Conservation (phyloP, 768 basidiomycete species). For the Artomyces pyxidatus region DNA sequence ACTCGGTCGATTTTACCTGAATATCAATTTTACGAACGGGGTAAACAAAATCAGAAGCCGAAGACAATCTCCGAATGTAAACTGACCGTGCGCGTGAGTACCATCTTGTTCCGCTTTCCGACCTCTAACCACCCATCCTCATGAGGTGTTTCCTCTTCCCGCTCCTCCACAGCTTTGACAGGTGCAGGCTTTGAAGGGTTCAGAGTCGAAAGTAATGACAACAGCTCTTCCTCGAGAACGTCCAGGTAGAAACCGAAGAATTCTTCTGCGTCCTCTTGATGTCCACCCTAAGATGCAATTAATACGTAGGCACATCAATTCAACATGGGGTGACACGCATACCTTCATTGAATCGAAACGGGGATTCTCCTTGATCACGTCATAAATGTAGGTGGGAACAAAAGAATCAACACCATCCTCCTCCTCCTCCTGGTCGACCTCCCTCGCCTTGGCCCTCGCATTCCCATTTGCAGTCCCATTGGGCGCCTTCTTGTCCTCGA, state of each 20-base stretch:
- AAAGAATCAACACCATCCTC: conserved; percentile 59
- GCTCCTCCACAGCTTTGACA: conserved; percentile 33
- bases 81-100: conserved; percentile 74
- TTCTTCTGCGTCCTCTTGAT: conserved; percentile 98
- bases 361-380: conserved; percentile 90
- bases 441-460: conserved; percentile 31
- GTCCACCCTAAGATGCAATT: conserved; percentile 53
- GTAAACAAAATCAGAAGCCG: conserved; percentile 1
- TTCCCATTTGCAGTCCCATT: conserved; percentile 29
- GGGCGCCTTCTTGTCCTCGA: conserved; percentile 23
- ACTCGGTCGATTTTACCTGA: conserved; percentile 76
- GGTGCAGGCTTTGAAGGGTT: conserved; percentile 30
- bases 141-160: conserved; percentile 31
- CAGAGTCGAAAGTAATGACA: conserved; percentile 52
- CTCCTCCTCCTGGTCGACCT: conserved; percentile 35
- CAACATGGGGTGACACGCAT: too few relatives aligned
- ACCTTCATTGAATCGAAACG: conserved; percentile 91
- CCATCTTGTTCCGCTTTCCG: conserved; percentile 75
- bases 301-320: too few relatives aligned
- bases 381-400: conserved; percentile 80
- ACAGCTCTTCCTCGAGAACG: conserved; percentile 86
- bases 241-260: conserved; percentile 97
- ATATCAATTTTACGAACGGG: conserved; percentile 27
- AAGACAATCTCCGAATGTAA: not conserved
- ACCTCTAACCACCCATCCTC: conserved; percentile 90